Evolutionary conservation across 1,139 yeast genomes (phyloP), one percentile per base, ranked within the genome.

Genomic region (Arxiozyma slooffiae): DNA sequence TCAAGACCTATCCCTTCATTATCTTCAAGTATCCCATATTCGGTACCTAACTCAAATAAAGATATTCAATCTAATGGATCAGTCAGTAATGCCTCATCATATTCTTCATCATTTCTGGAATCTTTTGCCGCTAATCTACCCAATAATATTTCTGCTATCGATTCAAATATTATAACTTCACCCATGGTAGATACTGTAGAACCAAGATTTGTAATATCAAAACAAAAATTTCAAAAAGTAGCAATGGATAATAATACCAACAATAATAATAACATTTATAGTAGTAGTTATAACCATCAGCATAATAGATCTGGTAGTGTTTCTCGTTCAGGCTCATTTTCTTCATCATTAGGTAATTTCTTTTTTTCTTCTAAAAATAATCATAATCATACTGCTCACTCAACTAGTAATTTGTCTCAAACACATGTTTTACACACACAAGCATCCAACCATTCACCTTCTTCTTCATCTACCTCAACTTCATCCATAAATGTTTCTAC

Each of bases 191-290:
- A 79, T 36, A 63, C 71, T 8, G 81, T 84, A 24, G 92, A 84
- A 60, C 82, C 87, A 16, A 72, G 92, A 48, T 84, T 84, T 61
- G 80, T 84, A 45, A 77, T 84, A 41, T 81, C 89, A 4, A 82
- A 82, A 59, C 90, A 82, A 58, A 76, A 85, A 56, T 78, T 82
- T 26, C 84, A 82, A 37, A 83, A 79, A 58, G 81, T 60, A 73
- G 45, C 72, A 50, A 52, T 50, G 44, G 62, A 63, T 46, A 63
- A 61, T 48, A 52, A 70, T 40, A 44, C 39, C 37, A 41, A 41
- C 14, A 23, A 18, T 4, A 43, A 23, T 22, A 26, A 26, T 9
- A 20, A 18, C 14, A 41, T 6, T 22, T 23, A 20, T 41, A 8
- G 21, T 18, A 20, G 24, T 20, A 30, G 37, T 24, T 34, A 34